Percentiles rank a stretch among this genome's conserved stretches.
These are phyloP conservation scores for Petunia hybrid DNA, from an alignment of 305 asterid genomes.

Conservation along the genomic window DNA sequence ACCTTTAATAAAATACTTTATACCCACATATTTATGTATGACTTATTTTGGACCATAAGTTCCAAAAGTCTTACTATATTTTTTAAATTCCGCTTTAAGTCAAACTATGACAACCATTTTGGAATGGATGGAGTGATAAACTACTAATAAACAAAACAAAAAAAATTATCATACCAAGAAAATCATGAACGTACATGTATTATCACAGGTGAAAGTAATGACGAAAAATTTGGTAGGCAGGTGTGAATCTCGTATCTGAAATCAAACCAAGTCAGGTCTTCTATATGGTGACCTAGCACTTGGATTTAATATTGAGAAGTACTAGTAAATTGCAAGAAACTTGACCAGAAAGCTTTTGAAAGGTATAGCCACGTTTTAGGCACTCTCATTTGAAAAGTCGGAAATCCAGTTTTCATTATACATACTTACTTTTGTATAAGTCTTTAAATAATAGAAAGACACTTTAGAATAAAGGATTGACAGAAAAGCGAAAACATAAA, in stretches of 20 bases:
- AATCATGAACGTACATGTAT: not conserved
- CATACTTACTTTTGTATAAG: not conserved
- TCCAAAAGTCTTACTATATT: no score
- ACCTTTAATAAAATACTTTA: no score
- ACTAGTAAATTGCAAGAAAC: slow-evolving; percentile 13
- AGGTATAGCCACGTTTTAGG: not conserved
- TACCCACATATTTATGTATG: no score
- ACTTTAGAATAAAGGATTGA: not conserved
- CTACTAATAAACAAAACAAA: no score
- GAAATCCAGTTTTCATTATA: not conserved
- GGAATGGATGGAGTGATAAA: not conserved
- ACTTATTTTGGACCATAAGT: no score
- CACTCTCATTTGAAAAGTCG: not conserved
- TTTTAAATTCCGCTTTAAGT: no score
- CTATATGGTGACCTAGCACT: not conserved
- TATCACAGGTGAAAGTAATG: not conserved
- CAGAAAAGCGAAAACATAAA: not conserved
- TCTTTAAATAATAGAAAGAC: not conserved
- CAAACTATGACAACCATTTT: no score
- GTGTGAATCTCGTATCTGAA: slow-evolving; percentile 16
- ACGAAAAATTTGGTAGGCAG: not conserved
- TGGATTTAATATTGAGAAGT: not conserved
- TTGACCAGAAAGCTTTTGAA: not conserved
- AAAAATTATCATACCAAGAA: not conserved
- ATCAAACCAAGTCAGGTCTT: not conserved